These are phyloP conservation scores for Aquilaria malaccensis DNA, from an alignment of 345 rosid species.

Conservation along the genomic window DNA sequence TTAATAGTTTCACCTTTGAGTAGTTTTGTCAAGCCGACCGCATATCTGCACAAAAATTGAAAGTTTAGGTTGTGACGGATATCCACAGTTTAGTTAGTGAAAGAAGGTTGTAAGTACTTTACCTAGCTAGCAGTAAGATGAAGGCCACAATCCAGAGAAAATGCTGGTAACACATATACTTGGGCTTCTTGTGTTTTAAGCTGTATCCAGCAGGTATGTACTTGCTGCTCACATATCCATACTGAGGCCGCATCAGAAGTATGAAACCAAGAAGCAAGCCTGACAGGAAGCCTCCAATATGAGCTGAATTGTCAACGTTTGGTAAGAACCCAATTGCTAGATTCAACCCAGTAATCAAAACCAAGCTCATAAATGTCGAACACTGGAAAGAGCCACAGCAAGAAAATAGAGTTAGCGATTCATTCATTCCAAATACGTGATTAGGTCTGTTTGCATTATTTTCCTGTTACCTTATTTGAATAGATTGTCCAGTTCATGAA, in stretches of 20 bases:
- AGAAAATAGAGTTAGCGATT: background rate
- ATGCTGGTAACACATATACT: constrained; percentile 63
- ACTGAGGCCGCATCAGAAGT: constrained; percentile 83
- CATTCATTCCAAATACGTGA: background rate
- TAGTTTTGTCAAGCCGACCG: constrained; percentile 40
- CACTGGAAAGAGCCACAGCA: constrained; percentile 36
- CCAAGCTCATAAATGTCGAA: constrained; percentile 53
- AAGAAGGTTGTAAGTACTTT: constrained; percentile 15
- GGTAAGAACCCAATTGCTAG: constrained; percentile 73
- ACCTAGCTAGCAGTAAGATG: constrained; percentile 54
- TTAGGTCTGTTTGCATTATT: background rate
- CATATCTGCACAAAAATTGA: constrained; percentile 34
- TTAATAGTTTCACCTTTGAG: constrained; percentile 16
- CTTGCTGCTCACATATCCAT: constrained; percentile 58
- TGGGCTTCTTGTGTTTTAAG: constrained; percentile 47
- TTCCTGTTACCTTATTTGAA: constrained; percentile 51
- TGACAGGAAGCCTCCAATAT: constrained; percentile 74
- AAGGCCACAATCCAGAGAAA: constrained; percentile 35
- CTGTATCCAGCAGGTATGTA: constrained; percentile 64
- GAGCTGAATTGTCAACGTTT: constrained; percentile 87
- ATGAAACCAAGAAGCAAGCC: constrained; percentile 85
- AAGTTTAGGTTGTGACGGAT: background rate
- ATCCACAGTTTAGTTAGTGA: background rate
- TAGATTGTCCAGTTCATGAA: constrained; percentile 91
- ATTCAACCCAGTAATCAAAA: constrained; percentile 59